Evolutionary conservation across 2,329 filamentous ascomycete species (phyloP).

Genomic region (Leptographium wingfieldii): DNA sequence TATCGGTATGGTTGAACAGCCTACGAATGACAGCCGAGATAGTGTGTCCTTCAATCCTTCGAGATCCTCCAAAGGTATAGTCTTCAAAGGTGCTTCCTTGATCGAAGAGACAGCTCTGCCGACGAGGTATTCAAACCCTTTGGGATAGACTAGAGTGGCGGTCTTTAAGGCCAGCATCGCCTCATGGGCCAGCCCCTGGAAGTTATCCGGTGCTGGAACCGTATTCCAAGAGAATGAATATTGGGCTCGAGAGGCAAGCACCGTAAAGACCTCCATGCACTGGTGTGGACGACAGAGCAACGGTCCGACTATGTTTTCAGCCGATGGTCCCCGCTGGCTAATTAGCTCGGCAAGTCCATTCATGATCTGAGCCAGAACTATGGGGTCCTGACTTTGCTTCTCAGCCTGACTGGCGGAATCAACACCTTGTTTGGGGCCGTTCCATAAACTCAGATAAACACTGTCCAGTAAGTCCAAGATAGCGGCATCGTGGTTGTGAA

Average conservation of each 20-base stretch:
- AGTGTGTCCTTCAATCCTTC: constrained; percentile 23
- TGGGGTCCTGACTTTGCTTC: constrained; percentile 17
- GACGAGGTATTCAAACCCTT: constrained; percentile 7
- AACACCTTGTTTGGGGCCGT: constrained; percentile 13
- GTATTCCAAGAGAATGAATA: not conserved
- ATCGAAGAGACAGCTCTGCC: not conserved
- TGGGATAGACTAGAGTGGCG: constrained; percentile 6
- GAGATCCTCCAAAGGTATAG: not conserved
- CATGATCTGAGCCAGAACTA: constrained; percentile 28
- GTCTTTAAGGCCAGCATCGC: constrained; percentile 10
- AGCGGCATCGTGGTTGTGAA: constrained; percentile 23
- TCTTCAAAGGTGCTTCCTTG: not conserved
- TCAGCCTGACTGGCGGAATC: not conserved
- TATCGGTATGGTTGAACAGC: constrained; percentile 29
- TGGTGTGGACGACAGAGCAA: constrained; percentile 24
- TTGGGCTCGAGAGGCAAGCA: constrained; percentile 7
- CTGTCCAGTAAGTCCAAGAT: constrained; percentile 30
- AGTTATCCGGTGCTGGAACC: not conserved
- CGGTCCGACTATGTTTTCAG: not conserved
- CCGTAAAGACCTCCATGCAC: constrained; percentile 13
- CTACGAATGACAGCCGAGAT: constrained; percentile 34
- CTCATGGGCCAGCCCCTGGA: constrained; percentile 7
- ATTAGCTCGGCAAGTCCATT: constrained; percentile 33
- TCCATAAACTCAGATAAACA: constrained; percentile 27
- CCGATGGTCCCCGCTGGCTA: constrained; percentile 23